phyloP scores from a whole-genome alignment of 2,329 filamentous ascomycete genomes.

The Blastomyces emzantsi region DNA sequence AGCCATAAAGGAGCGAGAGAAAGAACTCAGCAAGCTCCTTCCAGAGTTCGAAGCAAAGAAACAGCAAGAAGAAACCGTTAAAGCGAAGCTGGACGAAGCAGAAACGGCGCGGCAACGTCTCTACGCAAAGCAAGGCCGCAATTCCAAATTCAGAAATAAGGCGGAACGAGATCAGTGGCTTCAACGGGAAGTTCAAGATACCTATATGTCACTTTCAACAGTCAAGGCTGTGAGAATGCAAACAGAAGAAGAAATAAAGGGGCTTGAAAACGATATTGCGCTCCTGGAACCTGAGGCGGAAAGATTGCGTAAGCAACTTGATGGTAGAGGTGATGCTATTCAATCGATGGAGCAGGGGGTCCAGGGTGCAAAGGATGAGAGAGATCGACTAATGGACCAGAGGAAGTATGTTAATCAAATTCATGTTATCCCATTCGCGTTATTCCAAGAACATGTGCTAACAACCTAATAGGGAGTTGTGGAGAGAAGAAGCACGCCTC shows the following conservation, averaged over 20 bases:
- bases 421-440: background rate
- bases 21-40: slow-evolving; percentile 62
- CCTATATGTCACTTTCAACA: slow-evolving; percentile 64
- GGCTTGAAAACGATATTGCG: slow-evolving; percentile 61
- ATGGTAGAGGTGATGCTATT: slow-evolving; percentile 68
- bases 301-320: slow-evolving; percentile 60
- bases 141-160: slow-evolving; percentile 79
- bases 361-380: slow-evolving; percentile 64
- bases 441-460: background rate
- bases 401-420: slow-evolving; percentile 50
- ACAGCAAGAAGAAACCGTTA: slow-evolving; percentile 61
- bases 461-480: slow-evolving; percentile 47
- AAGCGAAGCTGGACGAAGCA: slow-evolving; percentile 63
- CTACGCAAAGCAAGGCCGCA: slow-evolving; percentile 85
- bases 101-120: slow-evolving; percentile 68
- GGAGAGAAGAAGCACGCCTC: slow-evolving; percentile 81
- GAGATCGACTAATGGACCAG: slow-evolving; percentile 75
- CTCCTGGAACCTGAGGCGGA: slow-evolving; percentile 64
- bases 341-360: slow-evolving; percentile 64
- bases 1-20: slow-evolving; percentile 67
- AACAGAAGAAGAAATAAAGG: slow-evolving; percentile 69
- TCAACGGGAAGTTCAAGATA: slow-evolving; percentile 67
- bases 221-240: slow-evolving; percentile 80
- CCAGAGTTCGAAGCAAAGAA: slow-evolving; percentile 69
- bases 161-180: slow-evolving; percentile 79